Evolutionary conservation across 78 protist species (phyloP), one percentile per base, ranked within the genome.

Genomic region (Carpediemonas membranifera): DNA sequence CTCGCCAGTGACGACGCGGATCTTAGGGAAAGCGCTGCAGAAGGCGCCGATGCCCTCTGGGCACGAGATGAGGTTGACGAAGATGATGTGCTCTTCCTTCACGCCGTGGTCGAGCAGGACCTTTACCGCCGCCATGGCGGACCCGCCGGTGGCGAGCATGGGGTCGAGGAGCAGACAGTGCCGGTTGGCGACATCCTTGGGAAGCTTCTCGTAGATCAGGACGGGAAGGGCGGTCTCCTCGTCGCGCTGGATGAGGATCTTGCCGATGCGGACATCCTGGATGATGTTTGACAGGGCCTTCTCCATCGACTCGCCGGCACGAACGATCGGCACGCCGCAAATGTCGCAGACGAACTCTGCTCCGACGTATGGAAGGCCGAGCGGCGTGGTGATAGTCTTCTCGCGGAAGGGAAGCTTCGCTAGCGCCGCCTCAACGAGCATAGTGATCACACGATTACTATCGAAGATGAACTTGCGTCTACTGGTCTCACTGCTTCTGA

Each of bases 131-230:
- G 15, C 36, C 51, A 24, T 25, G 15, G 71, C 72, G 31, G 72
- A 27, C 19, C 74, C 72, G 59, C 79, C 84, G 30, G 84, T 79
- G 50, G 84, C 84, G 28, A 79, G 65, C 78, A 79, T 73, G 39
- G 84, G 84, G 67, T 79, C 84, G 13, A 70, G n/a, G 18, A 79
- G 31, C 60, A 73, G 30, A 18, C 66, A 66, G 39, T 13, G 50
- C 25, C 67, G 30, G 54, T 58, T 60, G 1, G 2, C 28, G 59
- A 51, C 55, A 44, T 58, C 54, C 18, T 2, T 7, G 27, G 81
- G 81, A 28, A 76, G 39, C 71, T 67, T 66, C 18, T 2, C 16
- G 73, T 76, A 76, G 71, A 25, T 21, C 51, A 82, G 63, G 35
- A 65, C 36, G 7, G 73, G 73, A 0, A 24, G 9, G 15, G 73